Conservation (phyloP, 768 basidiomycete species). For the Suillus brevipes region DNA sequence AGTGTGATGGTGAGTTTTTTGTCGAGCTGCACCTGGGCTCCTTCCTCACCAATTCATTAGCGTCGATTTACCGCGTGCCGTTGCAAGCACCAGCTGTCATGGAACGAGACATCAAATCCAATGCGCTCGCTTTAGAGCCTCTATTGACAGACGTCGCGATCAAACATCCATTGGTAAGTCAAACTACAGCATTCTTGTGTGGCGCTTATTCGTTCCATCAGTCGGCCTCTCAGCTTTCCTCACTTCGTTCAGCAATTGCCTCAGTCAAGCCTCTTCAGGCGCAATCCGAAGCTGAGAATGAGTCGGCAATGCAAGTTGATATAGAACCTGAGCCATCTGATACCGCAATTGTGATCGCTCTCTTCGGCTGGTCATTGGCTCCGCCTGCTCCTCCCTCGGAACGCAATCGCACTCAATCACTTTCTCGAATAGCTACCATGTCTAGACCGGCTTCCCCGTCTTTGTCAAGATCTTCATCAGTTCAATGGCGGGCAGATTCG, state of each 20-base stretch:
- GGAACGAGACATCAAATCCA: constrained; percentile 58
- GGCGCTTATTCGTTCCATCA: constrained; percentile 30
- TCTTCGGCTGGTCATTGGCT: constrained; percentile 51
- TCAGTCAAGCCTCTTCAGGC: constrained; percentile 14
- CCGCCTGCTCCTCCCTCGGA: constrained; percentile 26
- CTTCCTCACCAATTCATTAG: constrained; percentile 29
- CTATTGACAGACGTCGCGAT: constrained; percentile 54
- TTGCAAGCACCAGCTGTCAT: constrained; percentile 65
- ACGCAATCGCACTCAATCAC: constrained; percentile 15
- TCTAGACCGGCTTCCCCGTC: constrained; percentile 30
- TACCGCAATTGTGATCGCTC: constrained; percentile 40
- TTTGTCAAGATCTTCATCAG: constrained; percentile 34
- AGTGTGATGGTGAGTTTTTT: constrained; percentile 67
- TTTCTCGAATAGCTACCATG: constrained; percentile 30
- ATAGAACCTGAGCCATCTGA: constrained; percentile 33
- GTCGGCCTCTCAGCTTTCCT: constrained; percentile 58
- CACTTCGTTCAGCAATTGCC: constrained; percentile 48
- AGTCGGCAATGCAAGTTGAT: constrained; percentile 15
- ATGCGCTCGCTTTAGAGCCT: constrained; percentile 53
- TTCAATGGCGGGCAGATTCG: constrained; percentile 15
- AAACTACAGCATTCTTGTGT: constrained; percentile 1
- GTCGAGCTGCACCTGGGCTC: constrained; percentile 3
- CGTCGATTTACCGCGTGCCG: constrained; percentile 73
- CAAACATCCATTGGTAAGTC: constrained; percentile 72
- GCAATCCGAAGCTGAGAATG: constrained; percentile 29